Evolutionary conservation across 1,284 basidiomycete genomes (phyloP).

Genomic region (Pseudozyma tsukubaensis): DNA sequence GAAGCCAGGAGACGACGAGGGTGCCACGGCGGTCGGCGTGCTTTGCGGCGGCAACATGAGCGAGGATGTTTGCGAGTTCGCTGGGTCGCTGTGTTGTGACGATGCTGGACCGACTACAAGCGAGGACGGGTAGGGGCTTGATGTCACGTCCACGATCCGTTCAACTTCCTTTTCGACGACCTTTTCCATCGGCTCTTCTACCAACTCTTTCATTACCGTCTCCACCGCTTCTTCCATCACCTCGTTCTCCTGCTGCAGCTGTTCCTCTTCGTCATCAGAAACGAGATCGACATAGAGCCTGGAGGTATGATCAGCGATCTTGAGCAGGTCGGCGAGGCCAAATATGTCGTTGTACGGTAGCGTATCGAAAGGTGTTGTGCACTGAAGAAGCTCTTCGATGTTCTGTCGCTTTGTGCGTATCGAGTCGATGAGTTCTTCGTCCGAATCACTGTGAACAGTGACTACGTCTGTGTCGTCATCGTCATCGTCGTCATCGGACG

Average conservation of each 20-base stretch:
- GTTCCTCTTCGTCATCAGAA: conserved; percentile 34
- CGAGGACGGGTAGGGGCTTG: conserved; percentile 15
- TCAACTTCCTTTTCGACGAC: conserved; percentile 9
- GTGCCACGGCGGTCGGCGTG: background rate
- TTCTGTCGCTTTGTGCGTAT: conserved; percentile 37
- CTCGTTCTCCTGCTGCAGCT: background rate
- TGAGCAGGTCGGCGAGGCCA: conserved; percentile 40
- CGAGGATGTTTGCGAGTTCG: conserved; percentile 4
- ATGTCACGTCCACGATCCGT: background rate
- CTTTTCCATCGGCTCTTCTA: background rate
- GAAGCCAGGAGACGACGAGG: background rate
- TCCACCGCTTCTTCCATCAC: background rate
- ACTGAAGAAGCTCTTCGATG: conserved; percentile 37
- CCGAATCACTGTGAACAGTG: conserved; percentile 37
- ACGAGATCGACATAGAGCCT: conserved; percentile 38
- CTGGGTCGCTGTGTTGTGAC: conserved; percentile 2
- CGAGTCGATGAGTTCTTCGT: conserved; percentile 40
- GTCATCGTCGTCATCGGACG: conserved; percentile 34
- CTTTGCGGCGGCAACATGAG: background rate
- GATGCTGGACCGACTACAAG: conserved; percentile 14
- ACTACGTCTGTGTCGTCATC: conserved; percentile 33
- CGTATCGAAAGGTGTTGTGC: conserved; percentile 43
- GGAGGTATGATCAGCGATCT: conserved; percentile 19
- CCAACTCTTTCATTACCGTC: background rate
- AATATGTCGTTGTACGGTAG: conserved; percentile 46